Conservation (phyloP, 2,329 filamentous ascomycete genomes). For the Zymoseptoria crescenta region DNA sequence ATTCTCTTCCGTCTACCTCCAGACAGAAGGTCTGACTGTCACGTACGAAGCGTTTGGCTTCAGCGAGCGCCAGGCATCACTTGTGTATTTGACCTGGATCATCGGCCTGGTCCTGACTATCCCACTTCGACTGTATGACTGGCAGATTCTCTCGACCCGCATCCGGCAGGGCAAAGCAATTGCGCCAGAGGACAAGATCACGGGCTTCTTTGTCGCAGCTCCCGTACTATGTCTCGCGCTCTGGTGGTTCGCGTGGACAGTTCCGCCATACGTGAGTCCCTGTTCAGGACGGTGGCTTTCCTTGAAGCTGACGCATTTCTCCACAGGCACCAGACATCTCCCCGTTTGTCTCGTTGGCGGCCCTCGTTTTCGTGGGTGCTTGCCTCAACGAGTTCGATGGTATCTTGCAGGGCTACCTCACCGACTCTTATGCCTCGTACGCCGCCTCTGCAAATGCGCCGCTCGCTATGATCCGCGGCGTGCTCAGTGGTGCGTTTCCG, state of each 20-base stretch:
- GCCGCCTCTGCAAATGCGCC: slow-evolving; percentile 40
- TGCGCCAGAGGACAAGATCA: slow-evolving; percentile 42
- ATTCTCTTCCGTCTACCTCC: slow-evolving; percentile 42
- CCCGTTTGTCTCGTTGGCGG: slow-evolving; percentile 16
- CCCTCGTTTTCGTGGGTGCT: slow-evolving; percentile 40
- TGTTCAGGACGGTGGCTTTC: no score
- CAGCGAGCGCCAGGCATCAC: slow-evolving; percentile 37
- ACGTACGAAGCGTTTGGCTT: slow-evolving; percentile 34
- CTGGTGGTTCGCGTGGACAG: slow-evolving; percentile 42
- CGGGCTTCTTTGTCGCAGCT: slow-evolving; percentile 40
- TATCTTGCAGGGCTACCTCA: slow-evolving; percentile 37
- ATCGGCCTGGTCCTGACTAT: slow-evolving; percentile 42
- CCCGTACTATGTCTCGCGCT: slow-evolving; percentile 39
- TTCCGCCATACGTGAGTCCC: slow-evolving; percentile 34
- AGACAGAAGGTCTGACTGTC: slow-evolving; percentile 23
- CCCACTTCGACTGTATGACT: slow-evolving; percentile 38
- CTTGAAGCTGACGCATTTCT: no score
- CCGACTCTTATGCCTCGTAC: slow-evolving; percentile 39
- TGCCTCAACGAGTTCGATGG: slow-evolving; percentile 41
- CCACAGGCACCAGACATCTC: slow-evolving; percentile 19
- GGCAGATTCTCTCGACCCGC: slow-evolving; percentile 26
- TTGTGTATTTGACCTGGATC: slow-evolving; percentile 43
- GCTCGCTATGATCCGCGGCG: slow-evolving; percentile 34
- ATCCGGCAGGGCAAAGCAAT: slow-evolving; percentile 18
- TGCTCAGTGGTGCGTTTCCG: slow-evolving; percentile 35